phyloP scores from a whole-genome alignment of 345 rosid genomes.

The Citrus maxima region DNA sequence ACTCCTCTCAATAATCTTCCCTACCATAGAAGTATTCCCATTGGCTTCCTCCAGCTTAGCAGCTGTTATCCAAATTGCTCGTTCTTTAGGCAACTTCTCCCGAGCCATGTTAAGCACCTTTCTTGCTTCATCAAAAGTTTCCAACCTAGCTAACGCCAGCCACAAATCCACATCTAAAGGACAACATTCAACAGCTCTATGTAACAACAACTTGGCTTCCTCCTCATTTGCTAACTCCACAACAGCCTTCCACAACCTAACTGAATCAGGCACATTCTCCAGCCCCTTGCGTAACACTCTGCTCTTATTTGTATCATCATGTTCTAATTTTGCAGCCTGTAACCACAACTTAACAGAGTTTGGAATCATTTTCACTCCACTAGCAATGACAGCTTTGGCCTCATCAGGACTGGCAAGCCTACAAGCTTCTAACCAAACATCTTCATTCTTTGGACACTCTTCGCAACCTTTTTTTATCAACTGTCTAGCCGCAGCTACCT shows the following conservation, averaged over 20 bases:
- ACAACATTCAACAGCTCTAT: slow-evolving; percentile 93
- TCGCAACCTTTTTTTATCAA: slow-evolving; percentile 85
- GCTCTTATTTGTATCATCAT: slow-evolving; percentile 64
- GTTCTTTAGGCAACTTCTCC: slow-evolving; percentile 71
- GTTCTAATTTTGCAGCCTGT: slow-evolving; percentile 85
- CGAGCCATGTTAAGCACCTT: slow-evolving; percentile 78
- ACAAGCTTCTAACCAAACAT: slow-evolving; percentile 95
- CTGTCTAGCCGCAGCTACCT: slow-evolving; percentile 74
- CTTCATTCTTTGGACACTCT: slow-evolving; percentile 88
- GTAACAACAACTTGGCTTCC: slow-evolving; percentile 73
- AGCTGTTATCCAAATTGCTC: slow-evolving; percentile 91
- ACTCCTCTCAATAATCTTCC: slow-evolving; percentile 89
- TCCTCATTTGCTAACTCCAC: slow-evolving; percentile 77
- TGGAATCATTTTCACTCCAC: slow-evolving; percentile 77
- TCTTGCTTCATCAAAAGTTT: slow-evolving; percentile 71
- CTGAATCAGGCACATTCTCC: slow-evolving; percentile 83
- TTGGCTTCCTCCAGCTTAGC: slow-evolving; percentile 96
- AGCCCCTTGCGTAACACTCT: slow-evolving; percentile 85
- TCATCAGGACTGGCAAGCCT: slow-evolving; percentile 82
- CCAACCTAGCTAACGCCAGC: slow-evolving; percentile 85
- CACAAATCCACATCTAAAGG: slow-evolving; percentile 86
- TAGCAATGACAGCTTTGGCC: slow-evolving; percentile 87
- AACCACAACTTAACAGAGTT: slow-evolving; percentile 88
- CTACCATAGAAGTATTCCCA: slow-evolving; percentile 74
- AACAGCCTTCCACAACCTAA: slow-evolving; percentile 89